Evolutionary conservation across 495 filamentous ascomycete species (phyloP).

Genomic region (Pseudoneurospora amorphoporcata): DNA sequence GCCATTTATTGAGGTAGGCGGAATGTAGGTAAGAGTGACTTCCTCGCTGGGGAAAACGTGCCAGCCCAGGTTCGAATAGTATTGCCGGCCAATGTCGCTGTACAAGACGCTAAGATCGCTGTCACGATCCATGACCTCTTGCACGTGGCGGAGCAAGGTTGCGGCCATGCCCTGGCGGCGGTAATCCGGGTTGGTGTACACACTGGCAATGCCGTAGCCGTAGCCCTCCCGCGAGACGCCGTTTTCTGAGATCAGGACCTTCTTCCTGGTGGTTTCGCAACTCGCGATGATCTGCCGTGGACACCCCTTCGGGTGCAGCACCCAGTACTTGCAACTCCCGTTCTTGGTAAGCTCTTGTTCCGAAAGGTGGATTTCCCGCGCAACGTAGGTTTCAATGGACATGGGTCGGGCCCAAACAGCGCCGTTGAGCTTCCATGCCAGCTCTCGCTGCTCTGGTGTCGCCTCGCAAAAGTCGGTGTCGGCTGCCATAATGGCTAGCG

Average conservation of each 20-base stretch:
- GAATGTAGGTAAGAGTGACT: conserved; percentile 45
- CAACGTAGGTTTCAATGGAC: conserved; percentile 48
- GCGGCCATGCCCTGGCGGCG: conserved; percentile 70
- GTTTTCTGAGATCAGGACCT: conserved; percentile 40
- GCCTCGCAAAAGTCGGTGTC: conserved; percentile 16
- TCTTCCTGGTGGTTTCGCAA: conserved; percentile 73
- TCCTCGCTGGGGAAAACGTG: conserved; percentile 57
- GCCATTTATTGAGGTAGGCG: neutral
- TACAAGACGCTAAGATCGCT: conserved; percentile 61
- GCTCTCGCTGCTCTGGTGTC: conserved; percentile 13
- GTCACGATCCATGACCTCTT: conserved; percentile 34
- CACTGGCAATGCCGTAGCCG: conserved; percentile 71
- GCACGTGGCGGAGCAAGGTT: conserved; percentile 36
- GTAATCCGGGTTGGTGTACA: conserved; percentile 63
- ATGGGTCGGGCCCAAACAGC: conserved; percentile 10
- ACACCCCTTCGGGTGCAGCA: conserved; percentile 45
- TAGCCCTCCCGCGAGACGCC: conserved; percentile 46
- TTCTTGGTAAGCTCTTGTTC: conserved; percentile 47
- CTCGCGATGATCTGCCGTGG: conserved; percentile 52
- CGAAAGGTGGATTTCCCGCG: conserved; percentile 51
- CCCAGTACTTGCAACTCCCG: conserved; percentile 56
- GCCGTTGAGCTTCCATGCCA: conserved; percentile 13
- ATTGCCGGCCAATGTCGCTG: conserved; percentile 82
- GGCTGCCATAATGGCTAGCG: conserved; percentile 7
- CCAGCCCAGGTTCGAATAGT: conserved; percentile 77